phyloP scores from a whole-genome alignment of 208 protist species.

The Lotmaria passim region DNA sequence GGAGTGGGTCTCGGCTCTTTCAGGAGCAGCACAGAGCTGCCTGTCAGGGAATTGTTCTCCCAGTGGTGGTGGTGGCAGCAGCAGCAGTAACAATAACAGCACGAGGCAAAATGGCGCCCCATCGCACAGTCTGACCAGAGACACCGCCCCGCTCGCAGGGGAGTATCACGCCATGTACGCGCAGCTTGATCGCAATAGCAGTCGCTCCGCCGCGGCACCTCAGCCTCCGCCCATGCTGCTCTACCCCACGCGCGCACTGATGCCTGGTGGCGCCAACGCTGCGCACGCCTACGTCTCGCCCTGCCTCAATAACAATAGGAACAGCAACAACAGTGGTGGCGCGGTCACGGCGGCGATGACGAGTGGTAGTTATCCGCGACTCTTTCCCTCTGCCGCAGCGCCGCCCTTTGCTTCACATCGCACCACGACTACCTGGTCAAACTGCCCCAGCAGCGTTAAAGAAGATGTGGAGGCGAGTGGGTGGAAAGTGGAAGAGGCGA shows the following conservation, averaged over 20 bases:
- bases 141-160: neutral
- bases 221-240: constrained; percentile 1
- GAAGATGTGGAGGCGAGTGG: neutral
- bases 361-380: too few relatives aligned
- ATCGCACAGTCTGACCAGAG: neutral
- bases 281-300: too few relatives aligned
- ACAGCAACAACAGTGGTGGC: neutral
- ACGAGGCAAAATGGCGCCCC: too few relatives aligned
- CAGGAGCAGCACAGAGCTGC: constrained; percentile 18
- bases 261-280: neutral
- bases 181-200: neutral
- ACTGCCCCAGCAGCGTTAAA: too few relatives aligned
- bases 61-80: neutral
- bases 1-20: constrained; percentile 30
- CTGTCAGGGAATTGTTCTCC: neutral
- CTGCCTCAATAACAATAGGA: neutral
- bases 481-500: neutral
- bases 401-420: neutral
- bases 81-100: neutral
- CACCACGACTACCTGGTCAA: constrained; percentile 13
- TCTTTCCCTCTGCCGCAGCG: neutral
- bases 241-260: neutral
- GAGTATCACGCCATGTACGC: neutral
- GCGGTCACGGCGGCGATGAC: too few relatives aligned
- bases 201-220: neutral